phyloP scores from a whole-genome alignment of 164 flowering plant genomes.

The Cinnamomum chago region DNA sequence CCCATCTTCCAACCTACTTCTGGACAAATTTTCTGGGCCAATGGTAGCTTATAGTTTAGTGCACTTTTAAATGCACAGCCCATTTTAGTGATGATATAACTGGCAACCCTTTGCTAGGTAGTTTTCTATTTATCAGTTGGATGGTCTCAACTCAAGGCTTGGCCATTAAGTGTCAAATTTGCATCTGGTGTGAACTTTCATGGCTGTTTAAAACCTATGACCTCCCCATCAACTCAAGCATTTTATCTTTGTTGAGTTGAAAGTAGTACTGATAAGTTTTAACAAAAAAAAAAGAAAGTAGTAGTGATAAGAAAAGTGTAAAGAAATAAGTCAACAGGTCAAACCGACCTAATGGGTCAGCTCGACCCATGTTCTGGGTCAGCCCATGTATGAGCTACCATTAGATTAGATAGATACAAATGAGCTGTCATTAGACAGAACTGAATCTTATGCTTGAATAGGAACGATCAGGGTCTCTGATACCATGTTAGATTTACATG shows the following conservation, averaged over 20 bases:
- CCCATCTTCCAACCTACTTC: not conserved
- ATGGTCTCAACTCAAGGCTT: not conserved
- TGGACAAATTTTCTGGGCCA: not conserved
- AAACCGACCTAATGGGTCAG: no score
- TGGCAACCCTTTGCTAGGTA: not conserved
- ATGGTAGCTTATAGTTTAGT: not conserved
- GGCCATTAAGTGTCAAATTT: not conserved
- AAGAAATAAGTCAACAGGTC: no score
- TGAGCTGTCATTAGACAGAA: no score
- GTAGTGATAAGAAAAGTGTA: not conserved
- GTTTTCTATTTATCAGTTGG: not conserved
- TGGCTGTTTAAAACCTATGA: not conserved
- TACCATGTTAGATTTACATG: no score
- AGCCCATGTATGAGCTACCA: no score
- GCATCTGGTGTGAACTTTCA: not conserved
- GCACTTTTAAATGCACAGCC: not conserved
- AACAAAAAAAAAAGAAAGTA: no score
- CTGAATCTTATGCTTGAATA: no score
- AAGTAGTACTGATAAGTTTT: no score
- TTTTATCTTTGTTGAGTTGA: not conserved
- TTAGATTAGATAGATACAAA: no score
- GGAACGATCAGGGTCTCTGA: no score
- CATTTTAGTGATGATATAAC: not conserved
- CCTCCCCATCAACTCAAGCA: not conserved
- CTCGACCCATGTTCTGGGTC: no score